phyloP scores from a whole-genome alignment of 768 basidiomycete species.

The Lyophyllum decastes region DNA sequence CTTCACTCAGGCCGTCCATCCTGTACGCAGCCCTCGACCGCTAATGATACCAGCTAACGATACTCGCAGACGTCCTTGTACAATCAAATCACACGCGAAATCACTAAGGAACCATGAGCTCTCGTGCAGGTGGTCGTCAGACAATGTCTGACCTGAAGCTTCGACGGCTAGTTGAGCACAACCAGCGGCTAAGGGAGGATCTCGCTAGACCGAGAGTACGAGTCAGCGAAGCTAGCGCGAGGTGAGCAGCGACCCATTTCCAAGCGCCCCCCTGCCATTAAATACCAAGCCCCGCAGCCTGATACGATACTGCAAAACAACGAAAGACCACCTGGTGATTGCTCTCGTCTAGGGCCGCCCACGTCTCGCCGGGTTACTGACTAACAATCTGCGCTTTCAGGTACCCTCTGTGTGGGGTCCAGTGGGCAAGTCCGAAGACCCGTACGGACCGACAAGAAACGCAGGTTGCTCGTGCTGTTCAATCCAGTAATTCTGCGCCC shows the following conservation, averaged over 20 bases:
- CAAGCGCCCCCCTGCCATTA: conserved; percentile 1
- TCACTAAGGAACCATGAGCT: conserved; percentile 47
- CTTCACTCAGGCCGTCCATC: not conserved
- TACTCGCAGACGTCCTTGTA: not conserved
- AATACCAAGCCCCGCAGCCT: conserved; percentile 52
- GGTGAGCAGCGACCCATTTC: conserved; percentile 49
- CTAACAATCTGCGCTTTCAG: conserved; percentile 34
- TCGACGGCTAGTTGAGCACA: conserved; percentile 91
- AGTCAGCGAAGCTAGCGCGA: conserved; percentile 90
- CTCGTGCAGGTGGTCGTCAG: conserved; percentile 67
- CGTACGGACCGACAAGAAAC: conserved; percentile 73
- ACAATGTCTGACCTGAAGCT: conserved; percentile 99
- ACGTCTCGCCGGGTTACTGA: not conserved
- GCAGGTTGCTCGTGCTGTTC: conserved; percentile 56
- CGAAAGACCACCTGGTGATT: conserved; percentile 73
- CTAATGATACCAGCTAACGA: not conserved
- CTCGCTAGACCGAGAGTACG: conserved; percentile 84
- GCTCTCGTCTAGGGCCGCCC: not conserved
- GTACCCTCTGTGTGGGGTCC: conserved; percentile 98
- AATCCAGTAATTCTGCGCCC: conserved; percentile 45
- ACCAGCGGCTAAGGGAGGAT: conserved; percentile 88
- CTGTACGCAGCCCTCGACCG: not conserved
- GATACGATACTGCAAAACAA: conserved; percentile 93
- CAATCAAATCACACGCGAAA: conserved; percentile 4
- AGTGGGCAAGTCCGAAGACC: conserved; percentile 89